Base-by-base conservation (phyloP, 495 filamentous ascomycete genomes). In the Podospora fimiseda region DNA sequence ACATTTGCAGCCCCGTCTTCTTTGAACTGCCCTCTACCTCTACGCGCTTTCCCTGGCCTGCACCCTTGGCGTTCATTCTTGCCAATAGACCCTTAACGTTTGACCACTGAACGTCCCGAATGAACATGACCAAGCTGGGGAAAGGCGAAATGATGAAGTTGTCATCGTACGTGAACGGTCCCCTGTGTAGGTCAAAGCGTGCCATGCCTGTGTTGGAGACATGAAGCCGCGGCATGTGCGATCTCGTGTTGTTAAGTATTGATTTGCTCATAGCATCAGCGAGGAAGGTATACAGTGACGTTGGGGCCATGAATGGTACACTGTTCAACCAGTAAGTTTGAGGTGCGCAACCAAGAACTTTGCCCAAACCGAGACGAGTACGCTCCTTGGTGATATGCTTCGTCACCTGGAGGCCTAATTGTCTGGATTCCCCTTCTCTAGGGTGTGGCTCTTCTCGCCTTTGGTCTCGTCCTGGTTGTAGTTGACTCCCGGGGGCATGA, bases 151-250 rank as follows among this genome's bases (percentile, higher is more conserved):
- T 77, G 50, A 85, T 82, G 67, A 80, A 92, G n/a, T 77, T 79
- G 4, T 82, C 83, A 60, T 93, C 89, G 42, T 80, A 82, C 1
- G 89, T 91, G 59, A 92, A 92, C 3, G 81, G 68, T 4, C 89
- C 89, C 58, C 88, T 78, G 71, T 90, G 88, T 53, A 95, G 80
- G 64, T 95, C 89, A 61, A 90, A 93, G 24, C 89, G 84, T 37
- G 91, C 80, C 16, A 83, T 83, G 11, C 89, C 89, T 4, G 87
- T 89, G 58, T 95, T 95, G 47, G 82, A 70, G 59, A 91, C 76
- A 20, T 84, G 80, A 11, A 89, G 72, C 1, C 80, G 74, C 3
- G 86, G 75, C 18, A 70, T 72, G 13, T 76, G 70, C 13, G 55
- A 61, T 7, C 70, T 63, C 4, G 74, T 59, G 27, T 63, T 20